Conservation (phyloP, 441 rosid species). For the Cnidoscolus chayamansa region DNA sequence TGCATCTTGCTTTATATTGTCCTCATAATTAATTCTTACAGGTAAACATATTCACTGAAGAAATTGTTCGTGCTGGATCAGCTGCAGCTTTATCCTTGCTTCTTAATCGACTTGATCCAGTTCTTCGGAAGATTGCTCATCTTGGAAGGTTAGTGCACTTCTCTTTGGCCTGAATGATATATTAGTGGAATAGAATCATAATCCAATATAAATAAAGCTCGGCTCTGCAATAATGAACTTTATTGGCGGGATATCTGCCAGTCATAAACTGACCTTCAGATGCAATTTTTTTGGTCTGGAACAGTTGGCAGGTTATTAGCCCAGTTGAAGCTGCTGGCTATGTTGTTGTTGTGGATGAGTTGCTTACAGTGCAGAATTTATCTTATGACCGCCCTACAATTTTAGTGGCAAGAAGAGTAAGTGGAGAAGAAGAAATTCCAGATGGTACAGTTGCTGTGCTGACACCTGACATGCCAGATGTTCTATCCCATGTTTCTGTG, state of each 20-base stretch:
- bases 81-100: slow-evolving; percentile 88
- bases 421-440: slow-evolving; percentile 99
- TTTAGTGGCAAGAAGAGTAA: slow-evolving; percentile 85
- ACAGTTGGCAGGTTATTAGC: slow-evolving; percentile 99
- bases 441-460: slow-evolving; percentile 94
- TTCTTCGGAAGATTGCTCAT: slow-evolving; percentile 87
- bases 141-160: slow-evolving; percentile 75
- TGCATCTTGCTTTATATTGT: slow-evolving; percentile 7
- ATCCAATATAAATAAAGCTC: slow-evolving; percentile 1
- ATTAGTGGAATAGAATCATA: slow-evolving; percentile 1
- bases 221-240: slow-evolving; percentile 5
- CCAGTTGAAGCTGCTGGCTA: slow-evolving; percentile 88
- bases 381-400: slow-evolving; percentile 75
- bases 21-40: slow-evolving; percentile 34
- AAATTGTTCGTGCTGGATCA: slow-evolving; percentile 95
- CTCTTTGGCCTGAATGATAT: slow-evolving; percentile 17
- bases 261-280: slow-evolving; percentile 28
- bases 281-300: slow-evolving; percentile 33
- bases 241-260: slow-evolving; percentile 10
- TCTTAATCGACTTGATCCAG: slow-evolving; percentile 92
- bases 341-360: slow-evolving; percentile 78
- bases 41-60: slow-evolving; percentile 91
- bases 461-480: slow-evolving; percentile 99
- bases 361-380: slow-evolving; percentile 83
- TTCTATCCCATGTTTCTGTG: slow-evolving; percentile 96